Conservation (phyloP, 352 stramenopile species). For the Pythium aristosporum region DNA sequence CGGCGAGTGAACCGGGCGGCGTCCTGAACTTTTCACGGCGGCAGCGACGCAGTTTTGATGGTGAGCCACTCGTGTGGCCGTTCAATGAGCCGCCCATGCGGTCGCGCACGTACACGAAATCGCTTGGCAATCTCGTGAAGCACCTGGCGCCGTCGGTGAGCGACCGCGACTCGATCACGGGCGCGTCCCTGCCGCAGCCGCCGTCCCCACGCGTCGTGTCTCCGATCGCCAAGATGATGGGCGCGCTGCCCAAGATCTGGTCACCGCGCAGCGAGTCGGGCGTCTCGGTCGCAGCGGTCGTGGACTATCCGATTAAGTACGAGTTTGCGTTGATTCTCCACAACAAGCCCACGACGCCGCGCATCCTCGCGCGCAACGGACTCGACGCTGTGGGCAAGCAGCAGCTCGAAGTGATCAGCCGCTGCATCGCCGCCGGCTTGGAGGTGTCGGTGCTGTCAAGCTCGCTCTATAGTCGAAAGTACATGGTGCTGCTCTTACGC, state of each 20-base stretch:
- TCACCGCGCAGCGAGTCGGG: slow-evolving; percentile 55
- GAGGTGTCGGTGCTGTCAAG: slow-evolving; percentile 80
- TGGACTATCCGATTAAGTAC: slow-evolving; percentile 77
- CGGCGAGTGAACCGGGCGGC: slow-evolving; percentile 16
- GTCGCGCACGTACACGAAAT: slow-evolving; percentile 75
- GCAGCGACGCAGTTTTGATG: slow-evolving; percentile 26
- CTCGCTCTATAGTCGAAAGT: slow-evolving; percentile 80
- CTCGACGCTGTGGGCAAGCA: slow-evolving; percentile 70
- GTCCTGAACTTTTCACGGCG: slow-evolving; percentile 27
- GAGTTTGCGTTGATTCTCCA: slow-evolving; percentile 83
- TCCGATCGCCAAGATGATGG: slow-evolving; percentile 43
- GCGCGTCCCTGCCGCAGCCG: slow-evolving; percentile 10
- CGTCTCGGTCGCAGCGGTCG: slow-evolving; percentile 29
- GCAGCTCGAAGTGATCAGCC: slow-evolving; percentile 72
- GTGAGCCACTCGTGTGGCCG: slow-evolving; percentile 16
- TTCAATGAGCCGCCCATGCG: slow-evolving; percentile 37
- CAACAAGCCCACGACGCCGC: slow-evolving; percentile 77
- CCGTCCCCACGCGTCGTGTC: slow-evolving; percentile 40
- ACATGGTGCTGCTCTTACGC: slow-evolving; percentile 70
- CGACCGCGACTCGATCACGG: slow-evolving; percentile 20
- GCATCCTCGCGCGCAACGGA: slow-evolving; percentile 71
- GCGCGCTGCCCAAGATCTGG: slow-evolving; percentile 63
- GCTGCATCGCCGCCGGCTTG: slow-evolving; percentile 71
- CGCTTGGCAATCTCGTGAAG: slow-evolving; percentile 75
- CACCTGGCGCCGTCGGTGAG: slow-evolving; percentile 55